Evolutionary conservation across 495 filamentous ascomycete species (phyloP), one percentile per base, ranked within the genome.

Genomic region (Niebla homalea): DNA sequence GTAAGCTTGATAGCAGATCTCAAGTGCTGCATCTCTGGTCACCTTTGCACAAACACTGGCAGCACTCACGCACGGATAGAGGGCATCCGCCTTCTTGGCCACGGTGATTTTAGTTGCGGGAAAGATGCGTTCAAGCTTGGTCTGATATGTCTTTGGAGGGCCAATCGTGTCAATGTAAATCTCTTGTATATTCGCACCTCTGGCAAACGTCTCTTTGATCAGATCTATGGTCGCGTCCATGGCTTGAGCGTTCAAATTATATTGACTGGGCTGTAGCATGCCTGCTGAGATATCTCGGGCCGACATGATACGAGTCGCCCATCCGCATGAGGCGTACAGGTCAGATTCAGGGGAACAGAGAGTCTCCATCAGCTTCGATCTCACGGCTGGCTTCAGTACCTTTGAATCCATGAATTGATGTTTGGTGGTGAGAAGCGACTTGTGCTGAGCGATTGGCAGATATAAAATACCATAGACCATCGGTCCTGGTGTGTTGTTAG

Each of bases 201-300:
- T 67, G 0, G 75, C 81, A 43, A 89, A 73, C 0, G 94, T 83
- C 4, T 79, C 79, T 16, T 78, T 65, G 46, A 98, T 90, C 49
- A 98, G 69, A 18, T 76, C 77, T n/a, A 93, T 76, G 1, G 92
- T 98, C 0, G 92, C 88, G 67, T 98, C 90, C 76, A 94, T 84
- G 1, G 92, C 92, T 65, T 97, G 92, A n/a, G 89, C 88, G 67
- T 98, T 98, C 48, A 98, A 74, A 61, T 98, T 98, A 67, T 95
- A 95, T 0, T 72, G 69, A 14, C 18, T 25, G 12, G 87, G 72
- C 23, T 74, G 72, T 62, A 95, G 75, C 83, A 94, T 93, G 44
- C 82, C 79, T 1, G 86, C 74, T 18, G 76, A 75, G 47, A 94
- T 94, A 63, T 90, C 85, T 35, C 86, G 78, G 14, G 89, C 86